phyloP scores from a whole-genome alignment of 108 stramenopile genomes.

The Bacterosira constricta region DNA sequence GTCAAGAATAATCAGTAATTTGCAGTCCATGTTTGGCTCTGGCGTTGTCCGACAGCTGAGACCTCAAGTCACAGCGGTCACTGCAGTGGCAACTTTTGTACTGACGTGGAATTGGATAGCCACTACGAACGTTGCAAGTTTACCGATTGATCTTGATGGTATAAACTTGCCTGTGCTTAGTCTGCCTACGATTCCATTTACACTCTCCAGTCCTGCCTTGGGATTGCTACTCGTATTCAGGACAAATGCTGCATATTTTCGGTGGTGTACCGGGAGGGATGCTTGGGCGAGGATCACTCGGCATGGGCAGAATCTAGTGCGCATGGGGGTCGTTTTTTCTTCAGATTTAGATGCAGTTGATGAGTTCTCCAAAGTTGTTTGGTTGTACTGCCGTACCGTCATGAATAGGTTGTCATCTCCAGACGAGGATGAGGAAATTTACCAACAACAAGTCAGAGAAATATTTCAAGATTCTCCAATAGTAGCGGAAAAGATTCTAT shows the following conservation, averaged over 20 bases:
- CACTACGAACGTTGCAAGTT: neutral
- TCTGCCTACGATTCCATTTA: conserved; percentile 68
- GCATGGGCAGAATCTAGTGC: conserved; percentile 51
- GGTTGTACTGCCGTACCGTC: conserved; percentile 46
- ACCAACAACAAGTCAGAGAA: conserved; percentile 22
- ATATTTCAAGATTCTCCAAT: conserved; percentile 16
- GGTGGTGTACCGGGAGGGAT: conserved; percentile 66
- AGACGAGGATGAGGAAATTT: conserved; percentile 53
- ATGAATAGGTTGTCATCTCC: conserved; percentile 52
- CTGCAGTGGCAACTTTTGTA: conserved; percentile 37
- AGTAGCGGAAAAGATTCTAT: neutral
- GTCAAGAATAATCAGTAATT: conserved; percentile 41
- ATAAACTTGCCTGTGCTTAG: conserved; percentile 36
- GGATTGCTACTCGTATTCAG: conserved; percentile 73
- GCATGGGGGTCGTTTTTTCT: conserved; percentile 57
- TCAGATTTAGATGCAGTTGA: conserved; percentile 25
- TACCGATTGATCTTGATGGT: neutral
- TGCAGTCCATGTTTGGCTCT: conserved; percentile 50
- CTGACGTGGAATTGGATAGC: conserved; percentile 42
- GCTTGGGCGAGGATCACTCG: conserved; percentile 60
- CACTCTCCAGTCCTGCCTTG: conserved; percentile 56
- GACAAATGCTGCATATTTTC: conserved; percentile 66
- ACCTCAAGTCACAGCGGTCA: conserved; percentile 45
- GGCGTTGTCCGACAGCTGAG: conserved; percentile 57
- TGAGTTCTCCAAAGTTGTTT: conserved; percentile 47